Base-by-base conservation (phyloP, 2,329 filamentous ascomycete species). In the Aspergillus piperis region DNA sequence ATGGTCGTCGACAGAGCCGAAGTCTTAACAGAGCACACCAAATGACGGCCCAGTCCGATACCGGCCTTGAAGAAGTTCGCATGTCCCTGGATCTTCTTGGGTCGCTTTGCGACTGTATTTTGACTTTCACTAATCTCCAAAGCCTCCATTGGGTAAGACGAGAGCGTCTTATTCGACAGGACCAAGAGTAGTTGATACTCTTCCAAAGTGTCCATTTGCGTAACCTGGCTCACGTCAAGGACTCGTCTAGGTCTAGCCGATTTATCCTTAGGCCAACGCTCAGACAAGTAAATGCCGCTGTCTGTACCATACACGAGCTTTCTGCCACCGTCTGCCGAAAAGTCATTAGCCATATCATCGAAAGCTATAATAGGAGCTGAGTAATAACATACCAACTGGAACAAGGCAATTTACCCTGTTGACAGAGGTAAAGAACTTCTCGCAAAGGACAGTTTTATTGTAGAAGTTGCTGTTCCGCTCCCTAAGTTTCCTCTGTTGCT, bases 41-140 rank as follows among this genome's bases (percentile, higher is more conserved):
- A 83, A 73, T 98, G 95, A 63, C 95, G 87, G 36, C 95, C 93
- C 61, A 97, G 84, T 73, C 95, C 98, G 70, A 97, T 96, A 41
- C 95, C 95, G 17, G 92, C 90, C 79, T 96, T 96, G 87, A 99
- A 99, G 81, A 98, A 99, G 77, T 94, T 97, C 77, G 94, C 96
- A 78, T 97, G 93, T 70, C 91, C 96, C 77, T 93, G 90, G 65
- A 99, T 98, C 82, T 97, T 97, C 81, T 95, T 94, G 8, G 92
- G 92, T 44, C 92, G 87, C 76, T 95, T 96, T 15, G 87, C 87
- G 58, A 93, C 82, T 36, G 91, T 85, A 54, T 88, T 89, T 61
- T 86, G 83, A 51, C 82, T 81, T 71, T 98, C 93, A 64, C 90
- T 90, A 2, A 90, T 86, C 70, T 96, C 94, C 59, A 99, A 83